A percentile compares a stretch with the other conserved stretches of the same genome.
Conservation (phyloP, 495 filamentous ascomycete genomes). For the Evernia prunastri region DNA sequence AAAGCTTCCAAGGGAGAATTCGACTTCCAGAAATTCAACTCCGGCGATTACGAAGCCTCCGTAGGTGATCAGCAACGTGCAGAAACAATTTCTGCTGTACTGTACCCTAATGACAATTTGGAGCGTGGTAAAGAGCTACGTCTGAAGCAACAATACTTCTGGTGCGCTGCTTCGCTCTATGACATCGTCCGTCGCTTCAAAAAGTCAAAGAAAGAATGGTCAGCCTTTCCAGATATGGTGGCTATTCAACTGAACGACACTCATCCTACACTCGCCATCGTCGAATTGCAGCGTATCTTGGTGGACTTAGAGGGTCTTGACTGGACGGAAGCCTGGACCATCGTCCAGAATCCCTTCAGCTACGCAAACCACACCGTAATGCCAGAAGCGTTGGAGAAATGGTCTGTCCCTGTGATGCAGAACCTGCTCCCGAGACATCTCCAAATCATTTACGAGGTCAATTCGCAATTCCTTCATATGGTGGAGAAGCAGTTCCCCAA, state of each 20-base stretch:
- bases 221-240: constrained; percentile 85
- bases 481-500: constrained; percentile 88
- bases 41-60: constrained; percentile 93
- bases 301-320: constrained; percentile 82
- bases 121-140: constrained; percentile 95
- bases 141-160: constrained; percentile 99
- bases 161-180: constrained; percentile 92
- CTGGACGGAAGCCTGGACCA: constrained; percentile 91
- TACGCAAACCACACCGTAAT: constrained; percentile 99
- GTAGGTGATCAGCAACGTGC: constrained; percentile 93
- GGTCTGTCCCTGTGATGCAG: constrained; percentile 90
- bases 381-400: constrained; percentile 95
- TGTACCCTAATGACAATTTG: constrained; percentile 97
- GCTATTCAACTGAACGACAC: constrained; percentile 98
- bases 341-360: constrained; percentile 70
- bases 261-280: constrained; percentile 91
- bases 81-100: constrained; percentile 94
- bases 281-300: constrained; percentile 88
- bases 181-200: constrained; percentile 98
- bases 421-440: constrained; percentile 90
- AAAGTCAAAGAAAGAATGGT: constrained; percentile 88
- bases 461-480: constrained; percentile 80
- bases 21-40: constrained; percentile 99
- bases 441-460: constrained; percentile 98
- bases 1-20: constrained; percentile 96